Percentiles rank a stretch among this genome's conserved stretches.
Conservation (phyloP, 306 rosid species). For the Sophora flavescens region DNA sequence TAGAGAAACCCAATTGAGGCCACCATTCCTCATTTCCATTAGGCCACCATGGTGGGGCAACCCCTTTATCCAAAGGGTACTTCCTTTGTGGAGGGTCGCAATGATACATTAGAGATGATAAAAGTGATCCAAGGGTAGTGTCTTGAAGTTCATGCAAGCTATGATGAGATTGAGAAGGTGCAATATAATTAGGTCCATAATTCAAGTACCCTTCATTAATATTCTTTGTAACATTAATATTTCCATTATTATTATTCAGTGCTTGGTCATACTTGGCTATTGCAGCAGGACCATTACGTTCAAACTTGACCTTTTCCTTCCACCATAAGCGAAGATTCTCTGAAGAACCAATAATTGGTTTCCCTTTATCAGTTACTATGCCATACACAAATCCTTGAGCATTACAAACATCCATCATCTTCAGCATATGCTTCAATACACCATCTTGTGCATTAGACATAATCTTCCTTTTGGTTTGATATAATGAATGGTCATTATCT, state of each 20-base stretch:
- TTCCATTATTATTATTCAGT: constrained; percentile 39
- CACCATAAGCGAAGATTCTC: constrained; percentile 74
- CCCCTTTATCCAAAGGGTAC: constrained; percentile 70
- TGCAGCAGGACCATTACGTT: constrained; percentile 71
- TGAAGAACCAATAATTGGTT: constrained; percentile 67
- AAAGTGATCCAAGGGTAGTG: constrained; percentile 68
- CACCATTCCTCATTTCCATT: constrained; percentile 71
- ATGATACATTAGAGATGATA: constrained; percentile 68
- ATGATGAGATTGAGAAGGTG: constrained; percentile 50
- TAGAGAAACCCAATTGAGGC: constrained; percentile 52
- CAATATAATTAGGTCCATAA: constrained; percentile 30
- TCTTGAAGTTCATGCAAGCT: constrained; percentile 66
- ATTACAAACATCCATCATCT: constrained; percentile 67
- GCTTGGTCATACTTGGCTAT: constrained; percentile 53
- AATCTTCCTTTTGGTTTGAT: constrained; percentile 49
- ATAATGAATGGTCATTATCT: background rate
- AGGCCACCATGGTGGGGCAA: constrained; percentile 85
- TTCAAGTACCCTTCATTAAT: background rate
- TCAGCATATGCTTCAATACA: constrained; percentile 62
- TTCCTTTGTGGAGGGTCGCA: constrained; percentile 71
- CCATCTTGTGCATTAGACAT: constrained; percentile 64
- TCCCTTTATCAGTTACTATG: constrained; percentile 68
- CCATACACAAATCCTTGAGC: constrained; percentile 80
- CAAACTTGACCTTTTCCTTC: constrained; percentile 73
- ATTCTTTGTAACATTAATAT: constrained; percentile 36